Evolutionary conservation across 148 eudicot species (phyloP).

Genomic region (Hydrangea macrophylla): DNA sequence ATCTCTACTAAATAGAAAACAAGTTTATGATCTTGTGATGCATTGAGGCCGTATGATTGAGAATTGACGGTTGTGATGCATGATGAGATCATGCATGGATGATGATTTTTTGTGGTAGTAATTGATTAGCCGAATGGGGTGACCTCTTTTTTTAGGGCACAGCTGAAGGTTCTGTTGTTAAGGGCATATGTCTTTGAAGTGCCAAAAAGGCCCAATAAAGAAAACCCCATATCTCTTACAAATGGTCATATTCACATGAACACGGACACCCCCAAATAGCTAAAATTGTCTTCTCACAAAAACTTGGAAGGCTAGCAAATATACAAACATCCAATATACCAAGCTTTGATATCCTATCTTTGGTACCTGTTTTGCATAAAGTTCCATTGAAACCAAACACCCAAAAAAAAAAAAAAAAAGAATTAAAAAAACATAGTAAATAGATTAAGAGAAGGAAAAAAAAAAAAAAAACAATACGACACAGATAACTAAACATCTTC

Average conservation of each 20-base stretch:
- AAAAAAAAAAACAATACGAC: no score
- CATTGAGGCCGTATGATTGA: neutral
- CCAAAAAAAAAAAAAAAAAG: neutral
- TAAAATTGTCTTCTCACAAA: constrained; percentile 33
- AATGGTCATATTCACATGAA: constrained; percentile 17
- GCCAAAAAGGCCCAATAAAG: neutral
- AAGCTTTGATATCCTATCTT: constrained; percentile 28
- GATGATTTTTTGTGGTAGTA: neutral
- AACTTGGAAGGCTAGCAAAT: constrained; percentile 39
- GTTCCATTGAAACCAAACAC: neutral
- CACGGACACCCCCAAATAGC: neutral
- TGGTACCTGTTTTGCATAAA: constrained; percentile 32
- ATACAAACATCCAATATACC: constrained; percentile 42
- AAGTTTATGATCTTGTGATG: no score
- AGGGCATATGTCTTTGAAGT: neutral
- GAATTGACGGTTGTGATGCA: neutral
- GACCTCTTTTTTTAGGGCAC: neutral
- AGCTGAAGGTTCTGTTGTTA: neutral
- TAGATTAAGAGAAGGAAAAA: no score
- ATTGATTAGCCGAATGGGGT: neutral
- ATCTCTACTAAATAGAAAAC: no score
- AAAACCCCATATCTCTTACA: neutral
- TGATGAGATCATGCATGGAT: neutral
- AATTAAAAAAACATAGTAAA: neutral
- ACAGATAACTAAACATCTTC: no score